Conservation (phyloP, 2,329 filamentous ascomycete species). For the Diaporthe eres region DNA sequence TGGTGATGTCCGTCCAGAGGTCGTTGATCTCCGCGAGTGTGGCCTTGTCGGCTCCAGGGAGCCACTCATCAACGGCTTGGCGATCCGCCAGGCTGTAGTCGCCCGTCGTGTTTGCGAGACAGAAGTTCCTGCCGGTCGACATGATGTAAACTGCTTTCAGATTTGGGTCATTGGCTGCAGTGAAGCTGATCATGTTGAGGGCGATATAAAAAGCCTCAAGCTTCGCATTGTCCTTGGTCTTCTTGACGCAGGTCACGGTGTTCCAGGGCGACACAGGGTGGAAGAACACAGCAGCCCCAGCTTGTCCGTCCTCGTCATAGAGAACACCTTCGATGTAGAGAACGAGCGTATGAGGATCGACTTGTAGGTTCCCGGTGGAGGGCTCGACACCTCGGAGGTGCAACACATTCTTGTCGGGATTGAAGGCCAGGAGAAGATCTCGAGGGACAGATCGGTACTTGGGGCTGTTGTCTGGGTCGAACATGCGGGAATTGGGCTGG, state of each 20-base stretch:
- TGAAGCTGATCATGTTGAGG: slow-evolving; percentile 9
- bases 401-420: neutral
- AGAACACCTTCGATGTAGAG: neutral
- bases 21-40: neutral
- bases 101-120: neutral
- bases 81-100: neutral
- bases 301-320: neutral
- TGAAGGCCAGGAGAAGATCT: neutral
- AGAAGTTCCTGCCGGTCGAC: slow-evolving; percentile 1
- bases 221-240: slow-evolving; percentile 3
- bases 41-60: neutral
- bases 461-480: slow-evolving; percentile 1
- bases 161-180: neutral
- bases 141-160: neutral
- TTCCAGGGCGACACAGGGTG: neutral
- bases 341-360: neutral
- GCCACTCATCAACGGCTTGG: neutral
- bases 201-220: slow-evolving; percentile 2
- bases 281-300: neutral
- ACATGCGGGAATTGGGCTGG: neutral
- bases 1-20: slow-evolving; percentile 4
- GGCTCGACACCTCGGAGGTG: neutral
- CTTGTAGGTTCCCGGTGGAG: neutral
- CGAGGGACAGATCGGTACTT: neutral
- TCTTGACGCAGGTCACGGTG: neutral